Evolutionary conservation across 1,139 yeast species (phyloP).

Genomic region (Nakaseomyces sp.): DNA sequence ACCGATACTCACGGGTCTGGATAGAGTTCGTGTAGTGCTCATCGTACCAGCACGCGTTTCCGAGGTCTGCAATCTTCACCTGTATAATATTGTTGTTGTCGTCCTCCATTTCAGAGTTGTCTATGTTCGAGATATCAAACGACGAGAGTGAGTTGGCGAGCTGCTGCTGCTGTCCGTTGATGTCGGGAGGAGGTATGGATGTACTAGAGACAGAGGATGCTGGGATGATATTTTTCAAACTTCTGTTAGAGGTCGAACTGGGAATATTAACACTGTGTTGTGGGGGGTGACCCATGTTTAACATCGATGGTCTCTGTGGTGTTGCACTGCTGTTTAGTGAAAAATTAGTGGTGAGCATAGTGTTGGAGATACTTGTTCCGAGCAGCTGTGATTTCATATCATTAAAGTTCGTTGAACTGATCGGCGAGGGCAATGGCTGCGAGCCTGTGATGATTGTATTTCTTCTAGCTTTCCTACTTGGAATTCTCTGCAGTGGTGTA

Average conservation of each 20-base stretch:
- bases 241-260: constrained; percentile 1
- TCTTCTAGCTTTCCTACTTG: constrained; percentile 49
- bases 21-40: constrained; percentile 64
- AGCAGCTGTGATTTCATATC: constrained; percentile 29
- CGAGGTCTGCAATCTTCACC: constrained; percentile 65
- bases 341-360: constrained; percentile 4
- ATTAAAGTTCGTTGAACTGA: constrained; percentile 39
- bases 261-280: not conserved
- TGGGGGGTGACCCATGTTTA: not conserved
- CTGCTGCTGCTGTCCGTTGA: constrained; percentile 1
- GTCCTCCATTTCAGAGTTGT: constrained; percentile 23
- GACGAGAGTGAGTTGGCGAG: constrained; percentile 28
- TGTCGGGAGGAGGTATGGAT: constrained; percentile 5
- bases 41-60: constrained; percentile 63
- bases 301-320: not conserved
- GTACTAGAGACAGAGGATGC: not conserved
- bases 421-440: constrained; percentile 76
- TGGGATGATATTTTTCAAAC: not conserved
- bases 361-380: constrained; percentile 11
- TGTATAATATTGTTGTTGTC: constrained; percentile 32
- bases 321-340: not conserved
- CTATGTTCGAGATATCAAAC: constrained; percentile 31
- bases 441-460: constrained; percentile 77
- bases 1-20: constrained; percentile 67
- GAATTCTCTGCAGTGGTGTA: constrained; percentile 1